Percentiles rank a stretch among this genome's conserved stretches.
phyloP scores from a whole-genome alignment of 2,329 filamentous ascomycete genomes.

The Arthrobotrys sphaeroides region DNA sequence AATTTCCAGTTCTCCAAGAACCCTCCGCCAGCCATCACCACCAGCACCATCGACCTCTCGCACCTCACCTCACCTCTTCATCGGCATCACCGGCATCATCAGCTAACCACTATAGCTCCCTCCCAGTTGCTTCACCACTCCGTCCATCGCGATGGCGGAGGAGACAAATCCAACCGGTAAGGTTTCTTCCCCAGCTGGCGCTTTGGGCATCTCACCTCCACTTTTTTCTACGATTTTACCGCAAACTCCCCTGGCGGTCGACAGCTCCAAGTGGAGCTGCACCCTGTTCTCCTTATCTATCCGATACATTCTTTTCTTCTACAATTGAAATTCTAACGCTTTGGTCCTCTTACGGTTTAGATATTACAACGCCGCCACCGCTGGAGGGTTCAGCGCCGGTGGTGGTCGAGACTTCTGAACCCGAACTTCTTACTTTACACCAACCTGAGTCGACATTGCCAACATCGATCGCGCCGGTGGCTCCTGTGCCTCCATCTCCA shows the following conservation, averaged over 20 bases:
- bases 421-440: not conserved
- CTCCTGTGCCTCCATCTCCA: slow-evolving; percentile 4
- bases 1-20: no score
- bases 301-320: not conserved
- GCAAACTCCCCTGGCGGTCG: not conserved
- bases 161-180: not conserved
- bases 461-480: not conserved
- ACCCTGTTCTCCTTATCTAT: not conserved
- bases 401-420: not conserved
- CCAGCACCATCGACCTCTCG: no score
- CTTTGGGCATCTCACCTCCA: not conserved
- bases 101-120: no score
- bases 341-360: not conserved
- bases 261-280: not conserved
- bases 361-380: not conserved
- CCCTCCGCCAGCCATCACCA: no score
- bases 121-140: no score
- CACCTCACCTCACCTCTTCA: no score
- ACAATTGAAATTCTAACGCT: not conserved
- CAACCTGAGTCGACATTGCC: not conserved
- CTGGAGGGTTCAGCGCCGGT: not conserved
- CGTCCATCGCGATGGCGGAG: slow-evolving; percentile 14
- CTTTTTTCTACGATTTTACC: not conserved
- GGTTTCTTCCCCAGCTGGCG: not conserved
- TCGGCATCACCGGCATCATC: no score